Evolutionary conservation across 495 filamentous ascomycete genomes (phyloP).

Genomic region (Lichenothelia convexa): DNA sequence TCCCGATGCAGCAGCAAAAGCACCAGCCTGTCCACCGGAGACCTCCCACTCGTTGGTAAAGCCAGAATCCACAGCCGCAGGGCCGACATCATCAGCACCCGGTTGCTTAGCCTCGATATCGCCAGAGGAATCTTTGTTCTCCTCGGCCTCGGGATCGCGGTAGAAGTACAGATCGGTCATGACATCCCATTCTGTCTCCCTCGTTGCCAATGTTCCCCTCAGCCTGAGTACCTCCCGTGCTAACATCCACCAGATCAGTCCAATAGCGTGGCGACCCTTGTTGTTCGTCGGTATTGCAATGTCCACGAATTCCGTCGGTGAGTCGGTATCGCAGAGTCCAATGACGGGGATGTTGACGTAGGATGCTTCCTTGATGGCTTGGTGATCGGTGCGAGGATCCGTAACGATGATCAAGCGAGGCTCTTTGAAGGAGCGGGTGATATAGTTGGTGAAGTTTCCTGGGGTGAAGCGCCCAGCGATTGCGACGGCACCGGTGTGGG

Average conservation of each 20-base stretch:
- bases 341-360: conserved; percentile 99
- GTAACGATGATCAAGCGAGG: conserved; percentile 98
- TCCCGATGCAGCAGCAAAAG: conserved; percentile 42
- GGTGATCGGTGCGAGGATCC: conserved; percentile 96
- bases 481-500: conserved; percentile 90
- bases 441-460: conserved; percentile 99
- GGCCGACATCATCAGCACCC: conserved; percentile 67
- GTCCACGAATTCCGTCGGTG: conserved; percentile 97
- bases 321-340: conserved; percentile 96
- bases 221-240: conserved; percentile 98
- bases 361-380: conserved; percentile 98
- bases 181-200: conserved; percentile 92
- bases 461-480: conserved; percentile 99
- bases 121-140: conserved; percentile 57
- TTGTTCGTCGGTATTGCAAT: conserved; percentile 99
- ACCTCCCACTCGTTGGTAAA: conserved; percentile 69
- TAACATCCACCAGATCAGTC: conserved; percentile 98
- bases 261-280: conserved; percentile 98
- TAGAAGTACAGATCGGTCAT: conserved; percentile 99
- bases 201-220: conserved; percentile 81
- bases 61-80: conserved; percentile 59
- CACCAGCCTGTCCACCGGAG: conserved; percentile 36
- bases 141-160: conserved; percentile 97
- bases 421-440: conserved; percentile 99
- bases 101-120: conserved; percentile 39